Evolutionary conservation across 2,329 filamentous ascomycete genomes (phyloP), one percentile per base, ranked within the genome.

Genomic region (Penicillium sp.): DNA sequence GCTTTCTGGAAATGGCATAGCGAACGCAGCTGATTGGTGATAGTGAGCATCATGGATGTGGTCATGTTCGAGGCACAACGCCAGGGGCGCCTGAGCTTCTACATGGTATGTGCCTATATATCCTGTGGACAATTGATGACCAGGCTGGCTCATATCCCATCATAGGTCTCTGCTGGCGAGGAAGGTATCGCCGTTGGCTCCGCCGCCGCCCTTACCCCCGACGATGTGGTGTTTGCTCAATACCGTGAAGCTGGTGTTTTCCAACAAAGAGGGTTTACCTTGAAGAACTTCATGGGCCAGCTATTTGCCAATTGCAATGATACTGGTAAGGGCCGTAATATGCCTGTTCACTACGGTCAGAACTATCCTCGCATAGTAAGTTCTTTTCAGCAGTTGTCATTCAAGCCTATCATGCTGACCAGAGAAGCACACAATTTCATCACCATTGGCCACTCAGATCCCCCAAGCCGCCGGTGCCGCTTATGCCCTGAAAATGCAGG

Each of bases 31-130:
- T 70, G 54, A 72, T 52, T 3, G n/a, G 28, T 25, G 2, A 20
- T 62, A 83, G 85, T 89, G 57, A 87, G 90, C 57, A 90, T 98
- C 67, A 95, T 99, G 92, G 95, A 99, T 73, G 77, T 96, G 57
- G 90, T 98, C 74, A 98, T 98, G 93, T 97, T 96, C 72, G 95
- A 99, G 71, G 93, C 95, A 0, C 95, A 99, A 78, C 84, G 95
- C 48, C 95, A 99, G 77, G 93, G 93, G n/a, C 87, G 92, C 20
- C 79, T 96, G 57, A 93, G 89, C 75, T 99, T 99, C 78, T 99
- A 99, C 78, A 98, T 99, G 91, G 94, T 94, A 71, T 6, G 49
- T 3, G 14, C 1, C 28, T 11, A 5, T 31, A 31, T 31, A 31
- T 31, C 7, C 31, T 11, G 6, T 31, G 31, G 8, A 31, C 31